Percentiles rank a stretch among this genome's conserved stretches.
phyloP scores from a whole-genome alignment of 2,329 filamentous ascomycete genomes.

The Botrytis galanthina region DNA sequence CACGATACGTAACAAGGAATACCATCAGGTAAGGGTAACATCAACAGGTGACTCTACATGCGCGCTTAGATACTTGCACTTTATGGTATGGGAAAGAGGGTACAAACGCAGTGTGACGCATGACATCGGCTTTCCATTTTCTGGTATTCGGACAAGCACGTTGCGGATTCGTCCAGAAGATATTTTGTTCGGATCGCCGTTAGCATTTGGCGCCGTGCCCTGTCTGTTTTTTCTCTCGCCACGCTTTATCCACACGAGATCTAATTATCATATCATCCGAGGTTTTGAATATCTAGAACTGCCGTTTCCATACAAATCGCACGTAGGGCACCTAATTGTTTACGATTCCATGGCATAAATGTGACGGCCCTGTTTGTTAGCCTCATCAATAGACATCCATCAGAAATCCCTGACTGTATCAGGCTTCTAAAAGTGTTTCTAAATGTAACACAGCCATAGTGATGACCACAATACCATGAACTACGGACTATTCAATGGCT shows the following conservation, averaged over 20 bases:
- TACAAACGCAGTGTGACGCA: conserved; percentile 22
- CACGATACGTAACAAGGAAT: background rate
- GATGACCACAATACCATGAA: background rate
- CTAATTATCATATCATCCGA: conserved; percentile 15
- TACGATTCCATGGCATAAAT: background rate
- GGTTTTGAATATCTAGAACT: background rate
- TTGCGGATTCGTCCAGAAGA: conserved; percentile 18
- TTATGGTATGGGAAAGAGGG: conserved; percentile 5
- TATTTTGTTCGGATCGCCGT: conserved; percentile 1
- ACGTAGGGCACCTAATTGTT: conserved; percentile 1
- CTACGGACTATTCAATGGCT: background rate
- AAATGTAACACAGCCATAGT: conserved; percentile 2
- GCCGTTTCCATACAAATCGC: conserved; percentile 4
- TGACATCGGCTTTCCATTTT: conserved; percentile 14
- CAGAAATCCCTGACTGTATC: conserved; percentile 6
- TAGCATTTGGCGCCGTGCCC: conserved; percentile 13
- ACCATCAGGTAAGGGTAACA: background rate
- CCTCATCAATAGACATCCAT: background rate
- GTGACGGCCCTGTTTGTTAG: background rate
- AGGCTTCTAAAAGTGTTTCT: conserved; percentile 6
- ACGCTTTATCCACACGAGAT: conserved; percentile 11
- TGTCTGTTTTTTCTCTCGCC: background rate
- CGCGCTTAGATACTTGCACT: conserved; percentile 15
- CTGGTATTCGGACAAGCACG: conserved; percentile 10
- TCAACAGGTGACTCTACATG: conserved; percentile 19